Conservation (phyloP, 352 stramenopile genomes). For the Phytophthora litchii region DNA sequence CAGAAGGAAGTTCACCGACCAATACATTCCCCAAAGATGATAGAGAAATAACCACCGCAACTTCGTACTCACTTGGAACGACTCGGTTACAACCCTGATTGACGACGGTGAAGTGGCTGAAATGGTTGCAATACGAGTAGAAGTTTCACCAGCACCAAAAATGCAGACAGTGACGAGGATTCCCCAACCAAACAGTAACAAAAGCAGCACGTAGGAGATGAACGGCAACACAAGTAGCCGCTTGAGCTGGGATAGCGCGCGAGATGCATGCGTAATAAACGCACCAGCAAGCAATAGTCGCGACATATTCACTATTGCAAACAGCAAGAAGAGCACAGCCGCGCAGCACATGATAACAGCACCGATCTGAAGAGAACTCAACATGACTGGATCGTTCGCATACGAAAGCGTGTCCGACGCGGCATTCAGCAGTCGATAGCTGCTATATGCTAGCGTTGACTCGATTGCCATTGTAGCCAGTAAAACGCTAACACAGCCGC, state of each 20-base stretch:
- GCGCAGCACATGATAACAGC: conserved; percentile 61
- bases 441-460: conserved; percentile 63
- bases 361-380: conserved; percentile 70
- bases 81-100: conserved; percentile 69
- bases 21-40: conserved; percentile 84
- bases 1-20: conserved; percentile 71
- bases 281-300: conserved; percentile 68
- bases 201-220: conserved; percentile 63
- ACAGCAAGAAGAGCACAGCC: conserved; percentile 70
- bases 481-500: conserved; percentile 73
- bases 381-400: conserved; percentile 66
- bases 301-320: conserved; percentile 67
- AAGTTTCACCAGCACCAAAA: conserved; percentile 71
- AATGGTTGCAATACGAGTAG: conserved; percentile 65
- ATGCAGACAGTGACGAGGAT: conserved; percentile 78
- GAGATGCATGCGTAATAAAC: conserved; percentile 81
- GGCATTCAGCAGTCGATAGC: conserved; percentile 59
- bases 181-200: conserved; percentile 75
- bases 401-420: conserved; percentile 57
- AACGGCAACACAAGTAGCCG: conserved; percentile 74
- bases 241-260: conserved; percentile 68
- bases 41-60: conserved; percentile 82
- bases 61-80: conserved; percentile 66
- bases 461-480: conserved; percentile 72
- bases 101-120: conserved; percentile 44